phyloP scores from a whole-genome alignment of 345 rosid genomes.

The Eucalyptus guilfoylei region DNA sequence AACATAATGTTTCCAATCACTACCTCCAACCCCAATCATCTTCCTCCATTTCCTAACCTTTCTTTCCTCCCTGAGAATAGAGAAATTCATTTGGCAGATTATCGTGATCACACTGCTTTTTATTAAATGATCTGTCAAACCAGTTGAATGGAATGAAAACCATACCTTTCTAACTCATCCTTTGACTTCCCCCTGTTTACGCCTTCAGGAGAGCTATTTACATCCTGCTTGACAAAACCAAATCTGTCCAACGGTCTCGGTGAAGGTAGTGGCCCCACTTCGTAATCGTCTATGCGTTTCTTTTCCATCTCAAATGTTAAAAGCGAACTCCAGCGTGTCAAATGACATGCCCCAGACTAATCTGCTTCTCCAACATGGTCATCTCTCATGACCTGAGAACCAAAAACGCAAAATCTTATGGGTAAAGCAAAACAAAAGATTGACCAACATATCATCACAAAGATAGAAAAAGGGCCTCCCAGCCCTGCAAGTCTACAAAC shows the following conservation, averaged over 20 bases:
- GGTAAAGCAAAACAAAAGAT: background rate
- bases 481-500: background rate
- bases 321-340: background rate
- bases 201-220: slow-evolving; percentile 32
- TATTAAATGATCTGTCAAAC: background rate
- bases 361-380: background rate
- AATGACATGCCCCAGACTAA: background rate
- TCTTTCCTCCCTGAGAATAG: slow-evolving; percentile 64
- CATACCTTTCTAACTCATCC: slow-evolving; percentile 42
- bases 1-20: slow-evolving; percentile 93
- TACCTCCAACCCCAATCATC: slow-evolving; percentile 95
- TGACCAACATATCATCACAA: background rate
- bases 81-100: background rate
- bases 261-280: slow-evolving; percentile 53
- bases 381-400: background rate
- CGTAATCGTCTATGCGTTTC: slow-evolving; percentile 45
- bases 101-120: background rate
- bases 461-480: background rate
- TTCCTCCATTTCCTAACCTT: slow-evolving; percentile 91
- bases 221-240: slow-evolving; percentile 70
- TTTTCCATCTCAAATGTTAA: slow-evolving; percentile 37
- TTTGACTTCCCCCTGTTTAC: slow-evolving; percentile 36
- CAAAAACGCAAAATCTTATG: background rate
- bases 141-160: background rate
- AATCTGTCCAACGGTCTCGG: slow-evolving; percentile 57